Percentiles rank a stretch among this genome's conserved stretches.
Evolutionary conservation across 1,139 yeast genomes (phyloP).

Genomic region (Hemisphaericaspora xylofermentans): DNA sequence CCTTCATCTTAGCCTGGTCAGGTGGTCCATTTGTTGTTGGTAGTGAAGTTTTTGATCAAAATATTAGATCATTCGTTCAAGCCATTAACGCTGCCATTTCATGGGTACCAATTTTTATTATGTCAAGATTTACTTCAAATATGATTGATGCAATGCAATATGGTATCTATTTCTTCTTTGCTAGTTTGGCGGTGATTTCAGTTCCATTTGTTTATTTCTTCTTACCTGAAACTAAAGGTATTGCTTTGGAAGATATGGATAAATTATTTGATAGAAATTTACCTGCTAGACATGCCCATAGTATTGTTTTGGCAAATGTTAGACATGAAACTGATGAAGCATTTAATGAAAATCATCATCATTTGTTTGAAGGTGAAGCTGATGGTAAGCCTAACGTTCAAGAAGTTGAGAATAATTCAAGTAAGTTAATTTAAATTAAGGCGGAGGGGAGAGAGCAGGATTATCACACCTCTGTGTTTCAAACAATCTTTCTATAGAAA

Average conservation of each 20-base stretch:
- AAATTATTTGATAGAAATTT: constrained; percentile 29
- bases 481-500: neutral
- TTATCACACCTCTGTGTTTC: neutral
- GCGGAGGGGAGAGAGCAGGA: neutral
- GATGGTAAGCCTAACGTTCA: constrained; percentile 12
- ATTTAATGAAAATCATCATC: constrained; percentile 14
- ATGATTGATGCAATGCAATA: constrained; percentile 41
- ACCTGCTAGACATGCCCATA: constrained; percentile 33
- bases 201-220: constrained; percentile 38
- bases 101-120: constrained; percentile 44
- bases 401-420: constrained; percentile 10
- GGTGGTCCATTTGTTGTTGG: constrained; percentile 48
- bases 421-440: neutral
- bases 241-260: constrained; percentile 48
- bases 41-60: constrained; percentile 42
- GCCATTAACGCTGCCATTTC: constrained; percentile 44
- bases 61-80: constrained; percentile 43
- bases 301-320: constrained; percentile 22
- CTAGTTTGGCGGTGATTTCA: constrained; percentile 30
- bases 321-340: constrained; percentile 20
- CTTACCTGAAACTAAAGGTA: constrained; percentile 43
- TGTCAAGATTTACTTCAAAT: constrained; percentile 37
- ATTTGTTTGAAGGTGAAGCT: constrained; percentile 12
- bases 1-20: constrained; percentile 45
- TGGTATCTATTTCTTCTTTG: constrained; percentile 45